Percentiles rank a stretch among this genome's conserved stretches.
Conservation (phyloP, 805 yeast species). For the Zygosaccharomyces siamensis region DNA sequence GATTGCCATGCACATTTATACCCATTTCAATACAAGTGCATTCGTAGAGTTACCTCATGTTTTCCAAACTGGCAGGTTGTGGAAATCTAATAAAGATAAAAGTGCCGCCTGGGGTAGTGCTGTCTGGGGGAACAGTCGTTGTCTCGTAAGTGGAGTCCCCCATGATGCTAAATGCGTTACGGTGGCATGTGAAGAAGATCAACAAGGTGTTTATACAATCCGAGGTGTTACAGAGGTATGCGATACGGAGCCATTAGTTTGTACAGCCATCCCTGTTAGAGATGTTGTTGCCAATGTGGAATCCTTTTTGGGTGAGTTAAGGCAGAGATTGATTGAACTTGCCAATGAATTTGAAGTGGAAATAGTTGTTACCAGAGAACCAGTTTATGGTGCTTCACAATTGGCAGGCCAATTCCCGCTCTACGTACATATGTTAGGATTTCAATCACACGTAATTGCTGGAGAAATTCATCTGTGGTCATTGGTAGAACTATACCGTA, state of each 20-base stretch:
- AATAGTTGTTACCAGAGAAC: constrained; percentile 13
- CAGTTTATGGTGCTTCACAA: constrained; percentile 5
- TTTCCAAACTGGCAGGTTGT: constrained; percentile 15
- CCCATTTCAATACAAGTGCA: constrained; percentile 12
- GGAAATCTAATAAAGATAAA: constrained; percentile 10
- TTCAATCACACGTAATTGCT: constrained; percentile 14
- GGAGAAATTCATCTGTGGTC: constrained; percentile 19
- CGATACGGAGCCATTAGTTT: constrained; percentile 9
- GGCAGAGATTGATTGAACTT: constrained; percentile 9
- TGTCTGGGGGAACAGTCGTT: constrained; percentile 2
- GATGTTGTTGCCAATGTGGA: neutral
- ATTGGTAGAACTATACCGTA: constrained; percentile 13
- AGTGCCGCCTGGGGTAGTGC: constrained; percentile 4
- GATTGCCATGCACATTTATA: constrained; percentile 9
- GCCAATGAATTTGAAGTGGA: constrained; percentile 21
- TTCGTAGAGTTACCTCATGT: constrained; percentile 14
- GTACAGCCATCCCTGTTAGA: constrained; percentile 4
- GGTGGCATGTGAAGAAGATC: constrained; percentile 5
- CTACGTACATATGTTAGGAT: constrained; percentile 20
- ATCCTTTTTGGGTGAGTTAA: constrained; percentile 3
- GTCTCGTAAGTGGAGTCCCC: constrained; percentile 1
- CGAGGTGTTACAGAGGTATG: constrained; percentile 13
- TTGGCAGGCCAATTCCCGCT: constrained; percentile 1
- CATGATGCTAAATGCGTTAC: constrained; percentile 8
- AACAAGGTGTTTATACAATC: constrained; percentile 3